Evolutionary conservation across 768 basidiomycete species (phyloP), one percentile per base, ranked within the genome.

Genomic region (Inosperma sp.): DNA sequence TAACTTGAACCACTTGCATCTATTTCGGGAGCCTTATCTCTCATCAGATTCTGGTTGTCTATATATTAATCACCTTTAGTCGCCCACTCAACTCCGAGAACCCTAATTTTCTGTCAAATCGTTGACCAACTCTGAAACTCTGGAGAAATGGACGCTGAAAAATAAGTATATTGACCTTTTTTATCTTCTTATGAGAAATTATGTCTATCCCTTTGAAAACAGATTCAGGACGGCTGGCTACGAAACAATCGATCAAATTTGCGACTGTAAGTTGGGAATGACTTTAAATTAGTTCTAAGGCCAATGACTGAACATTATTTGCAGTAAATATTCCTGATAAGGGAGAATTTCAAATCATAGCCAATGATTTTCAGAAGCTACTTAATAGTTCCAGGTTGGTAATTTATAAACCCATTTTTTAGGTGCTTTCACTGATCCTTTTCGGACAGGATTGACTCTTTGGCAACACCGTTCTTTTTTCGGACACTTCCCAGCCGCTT

Each of bases 341-440:
- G 2, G 91, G 92, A 2, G 90, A 95, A 35, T 88, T 93, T 59
- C 69, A 78, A 34, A 56, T 70, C 16, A 88, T 97, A 48, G 78
- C 83, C 0, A 79, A 82, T 52, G 93, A 94, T 62, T 95, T 84
- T 61, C 81, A 90, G 59, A 78, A 80, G 37, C 66, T 83, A 37
- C 92, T 97, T 54, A 33, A n/a, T n/a, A n/a, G n/a, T 94, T n/a
- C 93, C 92, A n/a, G 92, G 91, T 84, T 49, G n/a, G n/a, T n/a
- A n/a, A n/a, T 35, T 19, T 27, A 19, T 5, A 35, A 25, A 33
- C 8, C 17, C 17, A 33, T 21, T 26, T 26, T 2, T 19, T 41
- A 23, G 8, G 33, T 40, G 31, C 34, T 21, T 31, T 8, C 27
- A n/a, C n/a, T n/a, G n/a, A n/a, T 25, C 35, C 14, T 17, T 35